Conservation (phyloP, 441 rosid genomes). For the Erodium moschatum region DNA sequence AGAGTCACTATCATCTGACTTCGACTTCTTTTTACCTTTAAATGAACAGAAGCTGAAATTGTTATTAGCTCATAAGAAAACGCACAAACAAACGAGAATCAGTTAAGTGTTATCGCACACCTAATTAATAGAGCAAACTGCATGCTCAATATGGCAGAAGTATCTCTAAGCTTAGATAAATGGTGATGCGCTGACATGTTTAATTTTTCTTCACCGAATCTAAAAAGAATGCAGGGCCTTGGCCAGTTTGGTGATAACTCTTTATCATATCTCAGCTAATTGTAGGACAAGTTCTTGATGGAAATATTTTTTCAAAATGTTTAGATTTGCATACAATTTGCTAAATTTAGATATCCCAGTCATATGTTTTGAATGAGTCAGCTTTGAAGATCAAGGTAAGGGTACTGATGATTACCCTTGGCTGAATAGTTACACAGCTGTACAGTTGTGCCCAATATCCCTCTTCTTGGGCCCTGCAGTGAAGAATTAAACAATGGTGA, state of each 20-base stretch:
- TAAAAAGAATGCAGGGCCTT: not conserved
- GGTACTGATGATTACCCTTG: slow-evolving; percentile 38
- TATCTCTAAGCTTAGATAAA: not conserved
- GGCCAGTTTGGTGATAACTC: not conserved
- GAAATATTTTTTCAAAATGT: not conserved
- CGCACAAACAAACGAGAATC: not conserved
- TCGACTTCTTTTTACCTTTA: slow-evolving; percentile 57
- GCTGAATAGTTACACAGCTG: slow-evolving; percentile 48
- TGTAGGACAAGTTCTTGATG: not conserved
- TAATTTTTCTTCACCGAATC: not conserved
- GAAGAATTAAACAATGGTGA: not conserved
- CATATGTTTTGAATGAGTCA: not conserved
- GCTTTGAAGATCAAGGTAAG: not conserved
- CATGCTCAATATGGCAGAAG: not conserved
- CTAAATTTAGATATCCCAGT: not conserved
- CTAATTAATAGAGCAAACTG: not conserved
- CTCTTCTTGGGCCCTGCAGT: slow-evolving; percentile 42
- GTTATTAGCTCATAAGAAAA: slow-evolving; percentile 1
- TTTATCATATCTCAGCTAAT: not conserved
- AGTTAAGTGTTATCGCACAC: not conserved
- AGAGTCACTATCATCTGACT: slow-evolving; percentile 68
- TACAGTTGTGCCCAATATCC: slow-evolving; percentile 39
- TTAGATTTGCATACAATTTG: not conserved
- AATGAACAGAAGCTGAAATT: slow-evolving; percentile 10
- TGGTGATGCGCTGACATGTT: not conserved